These are phyloP conservation scores for Pseudovirgaria hyperparasitica DNA, from an alignment of 2,329 filamentous ascomycete species.

Conservation along the genomic window DNA sequence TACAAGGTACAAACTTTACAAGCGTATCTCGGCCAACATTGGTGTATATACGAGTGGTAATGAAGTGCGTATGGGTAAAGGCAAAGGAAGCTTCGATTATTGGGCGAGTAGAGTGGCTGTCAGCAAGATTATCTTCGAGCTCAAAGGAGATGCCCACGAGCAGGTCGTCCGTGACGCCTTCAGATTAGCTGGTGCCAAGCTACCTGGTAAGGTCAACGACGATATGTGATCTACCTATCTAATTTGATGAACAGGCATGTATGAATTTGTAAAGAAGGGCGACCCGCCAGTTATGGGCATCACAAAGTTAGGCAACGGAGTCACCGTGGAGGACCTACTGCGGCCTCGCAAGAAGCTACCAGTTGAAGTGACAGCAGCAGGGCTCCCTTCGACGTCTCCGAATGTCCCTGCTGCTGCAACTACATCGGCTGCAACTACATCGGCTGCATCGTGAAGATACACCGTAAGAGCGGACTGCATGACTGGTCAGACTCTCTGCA, in stretches of 20 bases:
- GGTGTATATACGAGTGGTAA: slow-evolving; percentile 94
- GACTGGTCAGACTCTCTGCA: too few relatives aligned
- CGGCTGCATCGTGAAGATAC: too few relatives aligned
- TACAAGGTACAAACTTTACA: slow-evolving; percentile 85
- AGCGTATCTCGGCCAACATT: slow-evolving; percentile 80
- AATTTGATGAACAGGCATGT: slow-evolving; percentile 46
- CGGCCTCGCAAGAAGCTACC: slow-evolving; percentile 58
- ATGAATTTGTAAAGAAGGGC: slow-evolving; percentile 88
- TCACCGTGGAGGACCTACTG: slow-evolving; percentile 75
- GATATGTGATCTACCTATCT: neutral
- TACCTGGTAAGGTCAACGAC: slow-evolving; percentile 54
- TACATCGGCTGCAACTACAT: too few relatives aligned
- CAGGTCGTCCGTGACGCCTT: slow-evolving; percentile 90
- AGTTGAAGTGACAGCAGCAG: slow-evolving; percentile 46
- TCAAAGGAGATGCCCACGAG: slow-evolving; percentile 87
- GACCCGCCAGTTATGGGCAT: slow-evolving; percentile 84
- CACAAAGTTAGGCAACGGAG: slow-evolving; percentile 70
- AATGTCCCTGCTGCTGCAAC: too few relatives aligned
- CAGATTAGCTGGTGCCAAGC: slow-evolving; percentile 82
- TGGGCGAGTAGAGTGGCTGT: slow-evolving; percentile 87
- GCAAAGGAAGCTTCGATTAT: slow-evolving; percentile 93
- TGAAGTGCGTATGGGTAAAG: slow-evolving; percentile 97
- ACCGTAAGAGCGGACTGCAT: too few relatives aligned
- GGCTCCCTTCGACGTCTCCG: slow-evolving; percentile 42
- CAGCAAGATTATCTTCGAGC: slow-evolving; percentile 82